Base-by-base conservation (phyloP, 2,329 filamentous ascomycete species). In the Parasarocladium wereldwijsianum region DNA sequence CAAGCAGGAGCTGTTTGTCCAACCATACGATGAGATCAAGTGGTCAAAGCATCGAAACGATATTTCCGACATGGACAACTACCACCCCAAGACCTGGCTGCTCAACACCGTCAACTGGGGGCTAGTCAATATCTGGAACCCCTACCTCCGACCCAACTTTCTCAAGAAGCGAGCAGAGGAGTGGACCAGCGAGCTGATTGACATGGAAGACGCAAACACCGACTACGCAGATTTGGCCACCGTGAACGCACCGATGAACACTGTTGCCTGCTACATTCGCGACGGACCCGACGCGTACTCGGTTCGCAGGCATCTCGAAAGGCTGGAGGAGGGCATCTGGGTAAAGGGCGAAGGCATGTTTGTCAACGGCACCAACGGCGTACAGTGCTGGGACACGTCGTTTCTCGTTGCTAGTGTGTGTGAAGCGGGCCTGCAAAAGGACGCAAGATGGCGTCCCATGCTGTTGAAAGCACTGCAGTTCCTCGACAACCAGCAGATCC, bases 281-380 rank as follows among this genome's bases (percentile, higher is more conserved):
- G 83, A 93, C 41, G 90, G 90, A 0, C 77, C 80, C 0, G 75
- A 78, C 26, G 67, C 79, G 1, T 65, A 65, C 41, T 76, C 76
- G 0, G 76, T 93, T 17, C 66, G 69, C 28, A 69, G 78, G 23
- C 87, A 94, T 45, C 61, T 82, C 7, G 82, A 94, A 43, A 72
- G 84, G 4, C 54, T 93, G 9, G 67, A 82, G 24, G 90, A 98
- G 44, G 92, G 77, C 37, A 54, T 98, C 17, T 98, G 90, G 86
- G 64, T 98, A 29, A 93, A 92, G 38, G 53, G 75, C 19, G 86
- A 94, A 48, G 90, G 90, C 5, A 84, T 98, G 82, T 65, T 96
- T 27, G 78, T 78, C 54, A 94, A 94, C 43, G 90, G 90, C 21
- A 98, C 90, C 7, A 96, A 98, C 42, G 90, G 90, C n/a, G 86